A percentile compares a stretch with the other conserved stretches of the same genome.
phyloP scores from a whole-genome alignment of 257 asterid genomes.

The Solanum peruvianum region DNA sequence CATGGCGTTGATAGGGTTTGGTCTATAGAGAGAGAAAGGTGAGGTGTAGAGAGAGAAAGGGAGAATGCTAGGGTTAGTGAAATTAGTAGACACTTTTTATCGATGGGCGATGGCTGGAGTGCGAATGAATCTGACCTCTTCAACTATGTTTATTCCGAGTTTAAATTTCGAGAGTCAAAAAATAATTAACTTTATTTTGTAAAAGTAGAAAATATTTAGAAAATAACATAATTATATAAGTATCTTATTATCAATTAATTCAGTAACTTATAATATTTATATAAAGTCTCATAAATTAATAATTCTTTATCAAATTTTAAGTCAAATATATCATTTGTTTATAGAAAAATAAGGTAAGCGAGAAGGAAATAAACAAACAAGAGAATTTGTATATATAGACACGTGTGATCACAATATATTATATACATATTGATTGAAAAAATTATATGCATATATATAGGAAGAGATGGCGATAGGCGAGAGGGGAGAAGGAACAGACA shows the following conservation, averaged over 20 bases:
- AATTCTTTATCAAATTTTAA: too few species aligned
- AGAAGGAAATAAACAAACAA: too few species aligned
- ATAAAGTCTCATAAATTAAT: too few species aligned
- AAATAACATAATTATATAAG: neutral
- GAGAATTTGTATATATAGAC: neutral
- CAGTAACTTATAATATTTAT: too few species aligned
- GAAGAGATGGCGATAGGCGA: neutral
- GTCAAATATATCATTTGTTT: too few species aligned
- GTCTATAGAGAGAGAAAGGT: constrained; percentile 1
- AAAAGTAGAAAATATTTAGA: neutral
- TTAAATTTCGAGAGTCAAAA: neutral
- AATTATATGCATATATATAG: too few species aligned
- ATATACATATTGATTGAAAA: neutral
- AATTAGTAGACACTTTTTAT: neutral
- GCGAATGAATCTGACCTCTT: neutral
- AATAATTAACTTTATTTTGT: neutral
- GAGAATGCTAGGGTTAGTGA: constrained; percentile 8
- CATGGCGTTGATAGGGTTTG: constrained; percentile 29
- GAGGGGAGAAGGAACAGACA: neutral
- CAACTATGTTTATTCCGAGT: neutral
- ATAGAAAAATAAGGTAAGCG: neutral
- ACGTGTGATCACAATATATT: neutral
- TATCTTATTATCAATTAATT: too few species aligned
- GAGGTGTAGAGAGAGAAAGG: neutral
- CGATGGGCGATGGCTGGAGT: neutral